Evolutionary conservation across 2,329 filamentous ascomycete genomes (phyloP).

Genomic region (Paecilomyces niveus): DNA sequence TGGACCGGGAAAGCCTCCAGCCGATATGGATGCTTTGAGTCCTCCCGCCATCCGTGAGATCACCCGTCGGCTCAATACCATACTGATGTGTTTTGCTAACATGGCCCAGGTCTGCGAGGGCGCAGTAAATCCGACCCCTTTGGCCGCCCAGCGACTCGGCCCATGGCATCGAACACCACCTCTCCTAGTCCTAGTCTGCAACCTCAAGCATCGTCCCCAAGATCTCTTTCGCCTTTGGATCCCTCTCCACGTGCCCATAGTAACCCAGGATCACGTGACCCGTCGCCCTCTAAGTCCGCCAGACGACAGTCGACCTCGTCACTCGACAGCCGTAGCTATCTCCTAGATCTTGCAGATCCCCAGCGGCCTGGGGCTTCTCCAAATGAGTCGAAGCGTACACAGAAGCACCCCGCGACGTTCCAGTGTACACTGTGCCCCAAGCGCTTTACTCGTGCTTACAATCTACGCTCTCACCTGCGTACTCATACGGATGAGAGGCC

Average conservation of each 20-base stretch:
- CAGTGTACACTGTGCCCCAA: constrained; percentile 92
- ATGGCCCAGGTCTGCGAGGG: constrained; percentile 42
- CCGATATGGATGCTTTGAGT: constrained; percentile 69
- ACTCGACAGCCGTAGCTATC: constrained; percentile 61
- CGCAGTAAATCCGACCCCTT: constrained; percentile 58
- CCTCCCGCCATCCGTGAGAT: constrained; percentile 58
- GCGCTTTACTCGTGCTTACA: constrained; percentile 92
- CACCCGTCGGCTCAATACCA: constrained; percentile 5
- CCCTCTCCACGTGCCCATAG: constrained; percentile 25
- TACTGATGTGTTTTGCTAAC: constrained; percentile 10
- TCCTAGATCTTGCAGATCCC: constrained; percentile 85
- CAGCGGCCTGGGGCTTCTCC: constrained; percentile 63
- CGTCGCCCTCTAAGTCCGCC: constrained; percentile 36
- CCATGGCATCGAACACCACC: constrained; percentile 25
- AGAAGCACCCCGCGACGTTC: constrained; percentile 97
- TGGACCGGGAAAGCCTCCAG: constrained; percentile 58
- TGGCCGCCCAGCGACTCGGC: constrained; percentile 38
- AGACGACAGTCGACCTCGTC: constrained; percentile 40
- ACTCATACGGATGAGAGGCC: constrained; percentile 97
- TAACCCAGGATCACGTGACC: constrained; percentile 37
- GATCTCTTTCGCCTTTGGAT: constrained; percentile 39
- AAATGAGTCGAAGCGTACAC: constrained; percentile 68
- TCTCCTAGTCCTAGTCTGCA: constrained; percentile 23
- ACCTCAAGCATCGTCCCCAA: constrained; percentile 21
- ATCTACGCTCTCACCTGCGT: constrained; percentile 85